A percentile compares a stretch with the other conserved stretches of the same genome.
phyloP scores from a whole-genome alignment of 257 asterid genomes.

The Datura wrightii region DNA sequence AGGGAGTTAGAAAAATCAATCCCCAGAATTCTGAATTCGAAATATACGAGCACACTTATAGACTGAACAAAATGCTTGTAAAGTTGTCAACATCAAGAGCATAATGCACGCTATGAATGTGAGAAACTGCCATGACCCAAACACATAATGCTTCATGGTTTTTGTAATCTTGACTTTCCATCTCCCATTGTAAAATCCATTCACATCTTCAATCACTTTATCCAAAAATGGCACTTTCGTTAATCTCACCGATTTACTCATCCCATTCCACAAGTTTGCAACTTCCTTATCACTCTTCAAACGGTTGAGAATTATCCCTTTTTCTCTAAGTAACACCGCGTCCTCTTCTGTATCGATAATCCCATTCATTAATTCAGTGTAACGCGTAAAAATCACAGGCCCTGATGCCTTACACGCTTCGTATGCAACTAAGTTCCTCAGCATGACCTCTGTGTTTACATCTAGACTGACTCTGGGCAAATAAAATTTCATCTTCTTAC shows the following conservation, averaged over 20 bases:
- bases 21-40: too few relatives aligned
- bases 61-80: too few relatives aligned
- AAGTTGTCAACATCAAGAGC: neutral
- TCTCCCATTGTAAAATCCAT: slow-evolving; percentile 39
- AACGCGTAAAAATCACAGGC: slow-evolving; percentile 42
- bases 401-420: slow-evolving; percentile 46
- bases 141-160: slow-evolving; percentile 32
- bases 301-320: slow-evolving; percentile 40
- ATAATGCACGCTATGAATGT: slow-evolving; percentile 36
- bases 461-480: slow-evolving; percentile 42
- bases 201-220: slow-evolving; percentile 41
- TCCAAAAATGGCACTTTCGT: slow-evolving; percentile 45
- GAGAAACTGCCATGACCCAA: slow-evolving; percentile 41
- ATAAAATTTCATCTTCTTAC: slow-evolving; percentile 1
- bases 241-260: slow-evolving; percentile 42
- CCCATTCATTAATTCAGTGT: slow-evolving; percentile 47
- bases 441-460: slow-evolving; percentile 35
- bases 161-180: slow-evolving; percentile 31
- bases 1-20: neutral
- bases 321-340: slow-evolving; percentile 40
- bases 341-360: slow-evolving; percentile 43
- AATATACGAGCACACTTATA: too few relatives aligned
- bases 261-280: slow-evolving; percentile 47
- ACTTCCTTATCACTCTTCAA: slow-evolving; percentile 44
- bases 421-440: slow-evolving; percentile 48